Conservation (phyloP, 768 basidiomycete genomes). For the Amanita rubescens region DNA sequence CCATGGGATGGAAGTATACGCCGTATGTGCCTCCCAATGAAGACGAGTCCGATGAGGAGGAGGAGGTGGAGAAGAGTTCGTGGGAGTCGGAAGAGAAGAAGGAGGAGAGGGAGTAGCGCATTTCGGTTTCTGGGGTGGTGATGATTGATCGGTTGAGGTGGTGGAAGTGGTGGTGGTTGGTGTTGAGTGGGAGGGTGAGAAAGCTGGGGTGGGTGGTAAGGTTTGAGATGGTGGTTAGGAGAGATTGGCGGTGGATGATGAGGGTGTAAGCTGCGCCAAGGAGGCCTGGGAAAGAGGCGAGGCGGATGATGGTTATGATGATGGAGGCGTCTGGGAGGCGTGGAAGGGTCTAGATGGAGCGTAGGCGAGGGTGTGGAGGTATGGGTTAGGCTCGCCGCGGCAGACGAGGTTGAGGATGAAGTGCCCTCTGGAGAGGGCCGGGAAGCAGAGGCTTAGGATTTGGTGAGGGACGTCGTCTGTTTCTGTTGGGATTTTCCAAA, state of each 20-base stretch:
- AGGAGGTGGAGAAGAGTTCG: no score
- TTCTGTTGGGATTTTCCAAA: constrained; percentile 25
- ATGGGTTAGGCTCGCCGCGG: constrained; percentile 36
- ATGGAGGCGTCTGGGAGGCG: constrained; percentile 21
- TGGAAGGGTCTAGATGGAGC: constrained; percentile 18
- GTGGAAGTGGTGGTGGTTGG: no score
- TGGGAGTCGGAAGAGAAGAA: background rate
- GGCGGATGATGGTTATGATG: constrained; percentile 26
- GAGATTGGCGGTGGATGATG: constrained; percentile 26
- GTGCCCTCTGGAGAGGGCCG: background rate
- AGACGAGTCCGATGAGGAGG: no score
- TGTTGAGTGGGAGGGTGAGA: no score
- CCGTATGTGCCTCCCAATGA: background rate
- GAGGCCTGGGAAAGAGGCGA: constrained; percentile 8
- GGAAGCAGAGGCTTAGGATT: constrained; percentile 4
- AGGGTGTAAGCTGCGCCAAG: constrained; percentile 20
- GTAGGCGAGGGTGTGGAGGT: constrained; percentile 8
- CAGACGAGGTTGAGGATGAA: constrained; percentile 13
- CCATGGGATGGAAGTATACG: constrained; percentile 18
- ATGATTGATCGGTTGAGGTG: constrained; percentile 1
- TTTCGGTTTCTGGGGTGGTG: background rate
- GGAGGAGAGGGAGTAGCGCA: background rate
- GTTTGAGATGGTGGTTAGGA: constrained; percentile 16
- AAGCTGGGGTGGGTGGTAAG: background rate
- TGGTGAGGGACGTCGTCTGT: constrained; percentile 5